Evolutionary conservation across 179 eudicot genomes (phyloP).

Genomic region (Heliamphora pulchella): DNA sequence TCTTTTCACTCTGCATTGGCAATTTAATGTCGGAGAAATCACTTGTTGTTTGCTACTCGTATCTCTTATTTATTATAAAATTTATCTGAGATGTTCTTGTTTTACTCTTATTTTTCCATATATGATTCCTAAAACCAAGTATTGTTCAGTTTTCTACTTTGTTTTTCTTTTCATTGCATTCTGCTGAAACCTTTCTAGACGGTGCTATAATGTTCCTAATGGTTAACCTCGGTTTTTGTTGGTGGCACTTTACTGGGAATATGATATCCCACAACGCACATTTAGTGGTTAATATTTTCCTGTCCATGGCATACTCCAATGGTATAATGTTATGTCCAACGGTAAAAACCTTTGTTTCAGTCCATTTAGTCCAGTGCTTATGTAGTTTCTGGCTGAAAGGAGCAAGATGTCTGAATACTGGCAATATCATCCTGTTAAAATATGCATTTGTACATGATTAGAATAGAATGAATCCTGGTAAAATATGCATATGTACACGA

Average conservation of each 20-base stretch:
- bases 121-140: background rate
- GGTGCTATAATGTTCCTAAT: background rate
- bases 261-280: background rate
- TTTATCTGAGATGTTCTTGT: background rate
- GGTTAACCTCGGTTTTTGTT: background rate
- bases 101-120: background rate
- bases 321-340: background rate
- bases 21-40: background rate
- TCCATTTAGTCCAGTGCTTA: background rate
- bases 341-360: background rate
- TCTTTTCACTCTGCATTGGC: background rate
- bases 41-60: background rate
- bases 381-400: background rate
- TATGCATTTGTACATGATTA: no score
- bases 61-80: background rate
- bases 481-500: background rate
- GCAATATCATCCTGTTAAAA: background rate
- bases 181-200: background rate
- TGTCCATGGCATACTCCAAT: background rate
- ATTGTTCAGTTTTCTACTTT: background rate
- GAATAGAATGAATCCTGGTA: background rate
- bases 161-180: background rate
- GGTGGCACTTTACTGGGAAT: background rate
- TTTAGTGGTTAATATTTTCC: background rate
- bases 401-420: background rate